Evolutionary conservation across 441 rosid species (phyloP).

Genomic region (Syzygium syzygioides): DNA sequence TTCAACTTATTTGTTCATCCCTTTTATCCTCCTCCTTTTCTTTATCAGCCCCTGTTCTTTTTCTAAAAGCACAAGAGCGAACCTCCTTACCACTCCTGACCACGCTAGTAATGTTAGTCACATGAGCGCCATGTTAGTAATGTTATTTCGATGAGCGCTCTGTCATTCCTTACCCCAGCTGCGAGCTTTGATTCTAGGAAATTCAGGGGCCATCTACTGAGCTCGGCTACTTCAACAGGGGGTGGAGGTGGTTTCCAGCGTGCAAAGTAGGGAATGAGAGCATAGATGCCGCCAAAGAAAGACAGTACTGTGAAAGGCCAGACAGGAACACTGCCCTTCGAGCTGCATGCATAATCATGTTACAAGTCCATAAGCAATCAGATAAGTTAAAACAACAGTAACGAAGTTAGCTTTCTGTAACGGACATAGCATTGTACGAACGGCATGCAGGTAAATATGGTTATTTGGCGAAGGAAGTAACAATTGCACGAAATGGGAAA

Average conservation of each 20-base stretch:
- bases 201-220: conserved; percentile 71
- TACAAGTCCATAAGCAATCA: neutral
- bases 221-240: conserved; percentile 53
- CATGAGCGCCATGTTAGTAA: no score
- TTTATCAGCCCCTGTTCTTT: no score
- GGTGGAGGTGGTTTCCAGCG: conserved; percentile 92
- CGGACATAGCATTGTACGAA: neutral
- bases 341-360: conserved; percentile 33
- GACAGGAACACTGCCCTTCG: conserved; percentile 44
- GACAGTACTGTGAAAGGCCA: conserved; percentile 83
- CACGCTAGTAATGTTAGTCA: no score
- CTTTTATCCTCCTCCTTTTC: neutral
- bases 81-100: no score
- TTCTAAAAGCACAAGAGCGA: no score
- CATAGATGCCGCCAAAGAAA: conserved; percentile 62
- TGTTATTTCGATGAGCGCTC: neutral
- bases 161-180: conserved; percentile 42
- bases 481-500: neutral
- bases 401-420: neutral
- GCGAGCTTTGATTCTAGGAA: conserved; percentile 81
- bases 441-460: neutral
- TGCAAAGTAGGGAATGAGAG: conserved; percentile 83
- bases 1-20: neutral
- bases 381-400: neutral
- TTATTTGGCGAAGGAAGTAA: neutral